Base-by-base conservation (phyloP, 2,329 filamentous ascomycete genomes). In the Aureobasidium sp. region DNA sequence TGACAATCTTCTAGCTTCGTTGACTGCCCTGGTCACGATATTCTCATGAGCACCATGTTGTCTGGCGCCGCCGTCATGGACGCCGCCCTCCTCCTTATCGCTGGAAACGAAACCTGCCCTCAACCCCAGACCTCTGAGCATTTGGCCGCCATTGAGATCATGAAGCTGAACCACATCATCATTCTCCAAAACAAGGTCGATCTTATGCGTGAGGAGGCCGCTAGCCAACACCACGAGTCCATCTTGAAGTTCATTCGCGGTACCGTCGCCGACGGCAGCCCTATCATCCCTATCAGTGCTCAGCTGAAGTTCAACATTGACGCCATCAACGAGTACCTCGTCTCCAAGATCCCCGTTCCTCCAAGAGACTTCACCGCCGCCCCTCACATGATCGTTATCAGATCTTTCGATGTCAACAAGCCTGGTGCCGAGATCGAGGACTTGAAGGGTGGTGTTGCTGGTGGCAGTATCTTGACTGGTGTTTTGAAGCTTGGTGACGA, bases 11-110 rank as follows among this genome's bases (percentile, higher is more conserved):
- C 64, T 48, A 74, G 90, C 17, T 99, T 97, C 76, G 94, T 97
- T 69, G 94, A 97, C 78, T 97, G 94, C 83, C 94, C 94, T 62
- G 94, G 94, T 78, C 94, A 99, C 90, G 94, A 99, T 80, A 99
- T 99, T 91, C 92, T 99, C 76, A 99, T 99, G 94, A 97, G 93
- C 79, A 99, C 94, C 71, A 99, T 99, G 94, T 87, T 99, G 83
- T 99, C 94, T 73, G 94, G 94, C 73, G 94, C 94, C 70, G 94
- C 94, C 67, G 94, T 99, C 84, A 99, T 99, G 94, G 94, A 99
- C 78, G 94, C 94, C 67, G 94, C 94, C 20, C 85, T 99, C 64
- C 86, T 99, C 62, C 84, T 99, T 61, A 97, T 99, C 74, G 94
- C 94, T 65, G 94, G 94, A 75, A 99, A 99, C 80, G 94, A 99